Conservation (phyloP, 345 rosid genomes). For the Excoecaria agallocha region DNA sequence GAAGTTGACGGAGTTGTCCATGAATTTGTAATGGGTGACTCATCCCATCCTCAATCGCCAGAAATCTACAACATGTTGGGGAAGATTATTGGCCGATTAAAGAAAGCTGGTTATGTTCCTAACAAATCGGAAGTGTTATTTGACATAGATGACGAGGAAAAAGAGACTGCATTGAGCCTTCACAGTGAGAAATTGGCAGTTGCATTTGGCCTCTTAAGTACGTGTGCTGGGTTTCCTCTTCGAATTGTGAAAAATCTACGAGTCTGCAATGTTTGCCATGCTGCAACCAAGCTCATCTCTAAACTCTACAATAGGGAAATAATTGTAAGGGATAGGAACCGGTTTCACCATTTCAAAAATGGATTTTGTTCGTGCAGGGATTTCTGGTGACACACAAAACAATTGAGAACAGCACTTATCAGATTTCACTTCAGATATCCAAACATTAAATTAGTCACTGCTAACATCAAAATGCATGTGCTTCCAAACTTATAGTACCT, state of each 20-base stretch:
- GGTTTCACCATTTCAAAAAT: constrained; percentile 19
- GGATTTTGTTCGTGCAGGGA: constrained; percentile 21
- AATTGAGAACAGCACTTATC: not conserved
- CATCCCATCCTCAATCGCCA: constrained; percentile 14
- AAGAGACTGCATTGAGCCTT: constrained; percentile 27
- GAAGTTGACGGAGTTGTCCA: constrained; percentile 26
- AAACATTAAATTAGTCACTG: no score
- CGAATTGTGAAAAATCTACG: constrained; percentile 29
- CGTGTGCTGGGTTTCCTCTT: constrained; percentile 18
- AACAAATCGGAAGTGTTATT: constrained; percentile 27
- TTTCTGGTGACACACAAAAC: constrained; percentile 3
- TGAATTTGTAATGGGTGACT: constrained; percentile 24
- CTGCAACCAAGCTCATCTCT: constrained; percentile 18
- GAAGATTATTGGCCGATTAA: constrained; percentile 23
- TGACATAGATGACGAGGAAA: constrained; percentile 30
- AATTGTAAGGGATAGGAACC: constrained; percentile 13
- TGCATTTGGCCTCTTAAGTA: constrained; percentile 23
- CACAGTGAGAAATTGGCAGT: constrained; percentile 33
- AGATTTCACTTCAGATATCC: no score
- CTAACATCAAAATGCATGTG: not conserved
- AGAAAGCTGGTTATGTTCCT: constrained; percentile 29
- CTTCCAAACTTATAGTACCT: not conserved
- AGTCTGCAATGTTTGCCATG: constrained; percentile 19
- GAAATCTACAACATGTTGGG: constrained; percentile 24
- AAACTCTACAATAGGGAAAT: constrained; percentile 18